Evolutionary conservation across 2,329 filamentous ascomycete genomes (phyloP), one percentile per base, ranked within the genome.

Genomic region (Penicillium capsulatum): DNA sequence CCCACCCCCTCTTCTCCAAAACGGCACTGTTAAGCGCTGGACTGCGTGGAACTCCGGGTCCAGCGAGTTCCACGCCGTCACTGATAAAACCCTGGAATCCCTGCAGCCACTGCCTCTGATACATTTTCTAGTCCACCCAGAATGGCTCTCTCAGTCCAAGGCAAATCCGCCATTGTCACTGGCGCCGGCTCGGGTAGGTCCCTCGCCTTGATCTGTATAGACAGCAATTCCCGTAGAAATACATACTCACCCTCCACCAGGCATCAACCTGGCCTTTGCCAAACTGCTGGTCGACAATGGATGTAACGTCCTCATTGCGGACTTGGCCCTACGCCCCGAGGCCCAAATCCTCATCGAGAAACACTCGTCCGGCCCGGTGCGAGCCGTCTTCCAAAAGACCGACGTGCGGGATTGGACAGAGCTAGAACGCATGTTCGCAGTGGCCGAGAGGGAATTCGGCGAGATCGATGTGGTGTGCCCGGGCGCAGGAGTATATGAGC

Each of bases 131-230:
- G n/a, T n/a, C n/a, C n/a, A n/a, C n/a, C n/a, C n/a, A n/a, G n/a
- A n/a, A 68, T 70, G 66, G 60, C 64, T 17, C 46, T 61, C 38
- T 62, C 63, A 10, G 66, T 74, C 14, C 51, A 65, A 36, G 68
- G 66, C 35, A 72, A 69, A 52, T 69, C 72, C 9, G 75, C 75
- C 9, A 73, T 78, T 32, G 61, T 78, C 19, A 78, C 74, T 8
- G 75, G 75, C 20, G 74, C 72, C 27, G 74, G 75, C 17, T 76
- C 73, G 32, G 74, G 74, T 70, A 57, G 44, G 58, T 55, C 13
- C 5, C 7, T n/a, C 17, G 10, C 14, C 7, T 16, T 10, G 11
- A 16, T 31, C 10, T 5, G 15, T 13, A 29, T 17, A 22, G n/a
- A n/a, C 14, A 19, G 11, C 17, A 8, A 17, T n/a, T 33, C 7